Evolutionary conservation across 2,329 filamentous ascomycete species (phyloP), one percentile per base, ranked within the genome.

Genomic region (Phaeosphaeria sp.): DNA sequence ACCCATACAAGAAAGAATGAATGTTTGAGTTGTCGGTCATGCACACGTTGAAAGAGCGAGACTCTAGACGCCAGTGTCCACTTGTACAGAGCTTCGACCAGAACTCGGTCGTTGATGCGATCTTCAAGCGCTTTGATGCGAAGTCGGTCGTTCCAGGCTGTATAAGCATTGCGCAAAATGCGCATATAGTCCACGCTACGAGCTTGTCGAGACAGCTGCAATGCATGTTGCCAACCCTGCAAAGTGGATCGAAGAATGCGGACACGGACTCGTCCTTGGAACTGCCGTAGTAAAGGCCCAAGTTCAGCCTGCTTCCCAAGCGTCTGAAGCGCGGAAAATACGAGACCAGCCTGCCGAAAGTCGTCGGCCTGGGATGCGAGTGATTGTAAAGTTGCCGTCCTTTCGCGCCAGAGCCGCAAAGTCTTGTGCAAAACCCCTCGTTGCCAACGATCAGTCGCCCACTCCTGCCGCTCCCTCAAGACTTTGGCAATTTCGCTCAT

Each of bases 101-200:
- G 76, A 42, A 88, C 63, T 3, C 87, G 82, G 60, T 85, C 82
- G 60, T 88, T 80, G 48, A 88, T 84, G 15, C 81, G 82, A 20
- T 80, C 76, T 49, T 74, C 76, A 1, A 89, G 72, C 17, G 82
- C 81, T 63, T 82, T 79, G 59, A 80, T 82, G 18, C 87, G 84
- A 17, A 88, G 78, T 17, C 78, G 77, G 65, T 89, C 85, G 61
- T 89, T 89, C 88, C 87, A 90, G 11, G 78, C 77, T 1, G 82
- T 87, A 79, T 84, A 87, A 3, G 84, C 79, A 68, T 86, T 86
- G 50, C 81, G 82, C 50, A 87, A 67, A 25, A 88, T 71, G 46
- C 85, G 82, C 62, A 79, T 71, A 11, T 77, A 81, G 67, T 88
- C 80, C 30, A 85, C 75, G 50, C 79, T 73, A 21, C 77, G 74